Percentiles rank a stretch among this genome's conserved stretches.
Evolutionary conservation across 768 basidiomycete genomes (phyloP).

Genomic region (Crucibulum laeve): DNA sequence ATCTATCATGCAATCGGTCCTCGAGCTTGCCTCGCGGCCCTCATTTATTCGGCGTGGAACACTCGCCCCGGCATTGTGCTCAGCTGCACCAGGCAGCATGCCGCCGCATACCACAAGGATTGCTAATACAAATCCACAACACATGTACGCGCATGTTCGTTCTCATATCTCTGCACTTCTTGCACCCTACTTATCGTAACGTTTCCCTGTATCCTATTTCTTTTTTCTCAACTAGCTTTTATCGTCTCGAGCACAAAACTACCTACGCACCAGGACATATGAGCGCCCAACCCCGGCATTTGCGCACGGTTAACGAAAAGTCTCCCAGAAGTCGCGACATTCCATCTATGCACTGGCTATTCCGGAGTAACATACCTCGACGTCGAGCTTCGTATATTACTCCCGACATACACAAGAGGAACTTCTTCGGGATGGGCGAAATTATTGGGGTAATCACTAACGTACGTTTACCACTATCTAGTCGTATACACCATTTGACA

Average conservation of each 20-base stretch:
- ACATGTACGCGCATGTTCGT: constrained; percentile 16
- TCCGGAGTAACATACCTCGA: constrained; percentile 69
- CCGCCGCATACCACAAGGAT: constrained; percentile 11
- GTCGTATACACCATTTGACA: not conserved
- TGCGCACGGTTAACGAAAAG: constrained; percentile 20
- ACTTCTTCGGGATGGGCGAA: constrained; percentile 78
- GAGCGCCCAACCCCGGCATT: constrained; percentile 16
- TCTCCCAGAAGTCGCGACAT: constrained; percentile 15
- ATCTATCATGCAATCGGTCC: constrained; percentile 2
- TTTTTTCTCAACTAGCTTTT: too few relatives aligned
- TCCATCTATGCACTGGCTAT: constrained; percentile 65
- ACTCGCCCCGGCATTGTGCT: constrained; percentile 4
- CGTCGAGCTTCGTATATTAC: constrained; percentile 57
- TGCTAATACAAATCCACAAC: constrained; percentile 8
- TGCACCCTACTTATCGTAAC: constrained; percentile 7
- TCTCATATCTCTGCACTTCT: constrained; percentile 9
- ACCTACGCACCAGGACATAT: constrained; percentile 7
- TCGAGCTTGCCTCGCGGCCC: constrained; percentile 4
- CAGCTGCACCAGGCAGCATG: constrained; percentile 9
- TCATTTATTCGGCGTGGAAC: constrained; percentile 11
- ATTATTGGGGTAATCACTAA: constrained; percentile 72
- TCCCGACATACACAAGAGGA: constrained; percentile 58
- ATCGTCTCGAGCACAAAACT: too few relatives aligned
- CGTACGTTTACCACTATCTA: constrained; percentile 34
- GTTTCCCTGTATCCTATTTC: not conserved